A percentile compares a stretch with the other conserved stretches of the same genome.
Conservation (phyloP, 2,329 filamentous ascomycete genomes). For the Shiraia bambusicola region DNA sequence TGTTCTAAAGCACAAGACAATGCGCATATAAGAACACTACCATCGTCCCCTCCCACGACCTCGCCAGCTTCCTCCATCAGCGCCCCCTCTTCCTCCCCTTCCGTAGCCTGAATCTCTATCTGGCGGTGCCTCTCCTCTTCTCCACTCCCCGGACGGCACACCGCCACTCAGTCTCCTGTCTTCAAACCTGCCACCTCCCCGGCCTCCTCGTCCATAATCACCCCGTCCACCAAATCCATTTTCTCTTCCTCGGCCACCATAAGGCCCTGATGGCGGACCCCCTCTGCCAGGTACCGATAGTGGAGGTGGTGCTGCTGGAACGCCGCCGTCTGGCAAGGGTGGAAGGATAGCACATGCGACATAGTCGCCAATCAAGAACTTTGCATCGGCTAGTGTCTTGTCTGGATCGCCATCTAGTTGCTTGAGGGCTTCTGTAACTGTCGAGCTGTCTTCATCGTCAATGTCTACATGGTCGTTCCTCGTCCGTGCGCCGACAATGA, state of each 20-base stretch:
- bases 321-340: constrained; percentile 70
- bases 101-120: constrained; percentile 44
- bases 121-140: constrained; percentile 64
- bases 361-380: constrained; percentile 88
- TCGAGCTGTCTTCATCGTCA: constrained; percentile 12
- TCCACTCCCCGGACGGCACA: constrained; percentile 64
- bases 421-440: constrained; percentile 39
- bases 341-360: constrained; percentile 80
- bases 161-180: constrained; percentile 46
- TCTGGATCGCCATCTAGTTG: constrained; percentile 61
- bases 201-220: constrained; percentile 42
- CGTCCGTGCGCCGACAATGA: constrained; percentile 63
- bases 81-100: constrained; percentile 42
- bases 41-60: constrained; percentile 40
- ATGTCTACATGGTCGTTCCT: constrained; percentile 21
- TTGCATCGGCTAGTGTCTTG: constrained; percentile 73
- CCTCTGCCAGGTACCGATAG: constrained; percentile 38
- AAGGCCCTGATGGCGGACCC: constrained; percentile 31
- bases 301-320: constrained; percentile 62
- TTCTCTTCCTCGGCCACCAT: constrained; percentile 31
- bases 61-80: constrained; percentile 29
- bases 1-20: no score
- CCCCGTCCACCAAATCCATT: constrained; percentile 40
- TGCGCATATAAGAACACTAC: constrained; percentile 14
- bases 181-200: constrained; percentile 37